A percentile compares a stretch with the other conserved stretches of the same genome.
phyloP scores from a whole-genome alignment of 352 stramenopile species.

The Aphanomyces euteiches region DNA sequence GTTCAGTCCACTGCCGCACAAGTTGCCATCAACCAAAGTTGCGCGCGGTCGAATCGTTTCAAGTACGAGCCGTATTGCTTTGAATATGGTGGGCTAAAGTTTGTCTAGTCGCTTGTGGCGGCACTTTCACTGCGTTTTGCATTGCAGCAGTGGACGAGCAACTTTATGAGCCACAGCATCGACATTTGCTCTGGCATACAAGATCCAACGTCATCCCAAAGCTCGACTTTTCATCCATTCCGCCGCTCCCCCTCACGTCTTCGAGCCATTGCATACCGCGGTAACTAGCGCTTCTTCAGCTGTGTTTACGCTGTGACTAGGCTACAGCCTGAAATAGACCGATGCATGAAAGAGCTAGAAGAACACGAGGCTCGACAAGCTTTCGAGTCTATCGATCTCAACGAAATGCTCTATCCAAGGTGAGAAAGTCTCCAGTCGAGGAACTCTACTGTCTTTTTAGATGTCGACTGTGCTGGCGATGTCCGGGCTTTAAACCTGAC shows the following conservation, averaged over 20 bases:
- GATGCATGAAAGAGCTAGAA: constrained; percentile 34
- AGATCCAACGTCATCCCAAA: constrained; percentile 45
- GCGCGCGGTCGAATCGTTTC: constrained; percentile 20
- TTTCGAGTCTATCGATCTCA: constrained; percentile 63
- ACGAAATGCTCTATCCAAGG: constrained; percentile 59
- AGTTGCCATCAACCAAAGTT: constrained; percentile 38
- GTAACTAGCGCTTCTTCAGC: background rate
- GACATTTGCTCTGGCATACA: constrained; percentile 47
- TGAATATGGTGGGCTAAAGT: constrained; percentile 31
- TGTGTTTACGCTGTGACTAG: constrained; percentile 25
- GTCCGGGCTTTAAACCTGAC: constrained; percentile 66
- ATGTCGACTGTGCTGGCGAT: constrained; percentile 76
- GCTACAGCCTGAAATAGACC: constrained; percentile 55
- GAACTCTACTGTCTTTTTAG: background rate
- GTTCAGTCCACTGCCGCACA: constrained; percentile 43
- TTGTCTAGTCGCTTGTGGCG: constrained; percentile 58
- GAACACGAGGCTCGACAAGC: constrained; percentile 42
- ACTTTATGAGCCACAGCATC: constrained; percentile 59
- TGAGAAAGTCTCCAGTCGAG: background rate
- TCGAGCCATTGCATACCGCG: constrained; percentile 32
- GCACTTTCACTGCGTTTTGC: constrained; percentile 74
- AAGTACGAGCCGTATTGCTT: background rate
- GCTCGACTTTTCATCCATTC: constrained; percentile 46
- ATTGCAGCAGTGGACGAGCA: constrained; percentile 45
- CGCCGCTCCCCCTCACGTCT: constrained; percentile 42